phyloP scores from a whole-genome alignment of 768 basidiomycete species.

The Amanita pallidorosea region DNA sequence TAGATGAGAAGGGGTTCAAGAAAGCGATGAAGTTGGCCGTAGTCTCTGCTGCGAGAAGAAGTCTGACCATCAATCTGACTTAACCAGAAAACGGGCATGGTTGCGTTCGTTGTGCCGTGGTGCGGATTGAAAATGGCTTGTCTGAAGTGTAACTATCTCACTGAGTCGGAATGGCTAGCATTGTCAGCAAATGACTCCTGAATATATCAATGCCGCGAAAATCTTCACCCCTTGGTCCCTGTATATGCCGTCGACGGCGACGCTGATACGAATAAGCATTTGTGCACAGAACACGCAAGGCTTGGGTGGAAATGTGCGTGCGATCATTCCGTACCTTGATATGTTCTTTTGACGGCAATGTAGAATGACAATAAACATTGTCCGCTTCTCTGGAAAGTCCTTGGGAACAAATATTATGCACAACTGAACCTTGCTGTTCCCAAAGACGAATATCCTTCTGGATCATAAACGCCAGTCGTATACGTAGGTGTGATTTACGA shows the following conservation, averaged over 20 bases:
- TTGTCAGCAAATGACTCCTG: slow-evolving; percentile 78
- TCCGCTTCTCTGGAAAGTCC: slow-evolving; percentile 72
- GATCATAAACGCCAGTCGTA: slow-evolving; percentile 40
- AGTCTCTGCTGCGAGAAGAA: slow-evolving; percentile 5
- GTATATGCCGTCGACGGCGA: slow-evolving; percentile 94
- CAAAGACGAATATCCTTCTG: slow-evolving; percentile 62
- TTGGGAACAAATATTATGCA: slow-evolving; percentile 61
- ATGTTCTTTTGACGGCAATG: not conserved
- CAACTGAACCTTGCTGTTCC: slow-evolving; percentile 53
- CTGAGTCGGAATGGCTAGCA: slow-evolving; percentile 35
- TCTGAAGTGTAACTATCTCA: not conserved
- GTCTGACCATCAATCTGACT: not conserved
- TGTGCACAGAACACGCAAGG: slow-evolving; percentile 70
- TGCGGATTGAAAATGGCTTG: slow-evolving; percentile 45
- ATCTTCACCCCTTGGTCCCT: slow-evolving; percentile 73
- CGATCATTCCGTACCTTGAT: not conserved
- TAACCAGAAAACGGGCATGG: slow-evolving; percentile 59
- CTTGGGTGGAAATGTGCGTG: slow-evolving; percentile 62
- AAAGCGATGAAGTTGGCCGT: slow-evolving; percentile 70
- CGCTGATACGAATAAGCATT: slow-evolving; percentile 61
- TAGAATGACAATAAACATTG: slow-evolving; percentile 33
- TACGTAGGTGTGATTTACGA: slow-evolving; percentile 48
- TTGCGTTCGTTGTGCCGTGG: slow-evolving; percentile 95
- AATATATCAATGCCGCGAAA: slow-evolving; percentile 73
- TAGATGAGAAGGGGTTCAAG: slow-evolving; percentile 62